These are phyloP conservation scores for Wickerhamomyces mucosus DNA, from an alignment of 805 yeast species.

Conservation along the genomic window DNA sequence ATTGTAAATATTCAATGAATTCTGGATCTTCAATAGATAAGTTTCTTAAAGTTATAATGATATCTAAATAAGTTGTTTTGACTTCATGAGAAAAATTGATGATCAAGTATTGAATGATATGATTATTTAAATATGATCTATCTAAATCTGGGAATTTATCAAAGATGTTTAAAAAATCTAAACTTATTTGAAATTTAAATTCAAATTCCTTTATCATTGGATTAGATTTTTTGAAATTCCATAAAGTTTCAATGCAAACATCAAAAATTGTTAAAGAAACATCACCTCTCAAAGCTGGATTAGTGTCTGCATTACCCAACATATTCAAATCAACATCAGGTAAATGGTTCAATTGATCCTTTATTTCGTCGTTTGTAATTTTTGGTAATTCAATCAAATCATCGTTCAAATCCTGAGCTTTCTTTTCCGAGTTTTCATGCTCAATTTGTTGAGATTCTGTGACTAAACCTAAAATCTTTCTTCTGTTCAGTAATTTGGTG, in stretches of 20 bases:
- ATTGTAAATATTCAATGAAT: conserved; percentile 55
- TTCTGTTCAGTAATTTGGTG: conserved; percentile 72
- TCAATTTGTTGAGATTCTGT: conserved; percentile 62
- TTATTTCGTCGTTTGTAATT: conserved; percentile 41
- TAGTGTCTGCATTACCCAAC: conserved; percentile 78
- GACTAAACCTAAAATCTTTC: conserved; percentile 71
- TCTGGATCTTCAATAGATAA: conserved; percentile 26
- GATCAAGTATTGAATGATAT: conserved; percentile 48
- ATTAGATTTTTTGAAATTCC: conserved; percentile 7
- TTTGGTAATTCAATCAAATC: conserved; percentile 35
- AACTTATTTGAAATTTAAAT: conserved; percentile 30
- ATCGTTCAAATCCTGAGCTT: conserved; percentile 24
- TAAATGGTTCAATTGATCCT: conserved; percentile 55
- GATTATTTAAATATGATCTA: conserved; percentile 55
- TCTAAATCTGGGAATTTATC: conserved; percentile 64
- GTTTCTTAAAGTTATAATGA: conserved; percentile 60
- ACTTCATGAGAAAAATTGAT: conserved; percentile 32
- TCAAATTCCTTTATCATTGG: conserved; percentile 16
- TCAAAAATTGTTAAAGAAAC: conserved; percentile 64
- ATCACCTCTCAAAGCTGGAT: conserved; percentile 71
- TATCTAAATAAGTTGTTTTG: conserved; percentile 36
- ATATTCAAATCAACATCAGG: conserved; percentile 85
- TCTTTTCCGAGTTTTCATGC: conserved; percentile 26
- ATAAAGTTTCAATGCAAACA: conserved; percentile 44
- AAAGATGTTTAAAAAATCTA: conserved; percentile 45